These are phyloP conservation scores for Populus tremula DNA, from an alignment of 345 rosid species.

Conservation along the genomic window DNA sequence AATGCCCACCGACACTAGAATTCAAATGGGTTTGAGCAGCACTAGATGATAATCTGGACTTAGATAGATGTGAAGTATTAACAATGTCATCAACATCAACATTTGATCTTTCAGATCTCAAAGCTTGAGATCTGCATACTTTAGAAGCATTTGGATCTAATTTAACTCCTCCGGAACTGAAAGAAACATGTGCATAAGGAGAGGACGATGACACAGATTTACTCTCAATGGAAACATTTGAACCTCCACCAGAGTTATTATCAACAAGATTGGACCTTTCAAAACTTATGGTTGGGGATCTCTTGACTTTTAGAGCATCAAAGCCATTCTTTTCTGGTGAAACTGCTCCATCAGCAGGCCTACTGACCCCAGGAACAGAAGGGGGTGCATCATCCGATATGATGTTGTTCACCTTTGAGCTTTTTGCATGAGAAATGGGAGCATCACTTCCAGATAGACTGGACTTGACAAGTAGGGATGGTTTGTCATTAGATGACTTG, in stretches of 20 bases:
- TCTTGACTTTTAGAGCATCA: slow-evolving; percentile 16
- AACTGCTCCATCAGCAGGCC: slow-evolving; percentile 22
- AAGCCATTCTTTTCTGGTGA: slow-evolving; percentile 20
- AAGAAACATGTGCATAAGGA: neutral
- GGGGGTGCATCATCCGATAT: slow-evolving; percentile 32
- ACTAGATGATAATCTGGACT: slow-evolving; percentile 35
- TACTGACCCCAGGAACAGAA: slow-evolving; percentile 16
- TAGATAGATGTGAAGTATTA: slow-evolving; percentile 27
- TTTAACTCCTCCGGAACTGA: neutral
- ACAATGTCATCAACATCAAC: slow-evolving; percentile 21
- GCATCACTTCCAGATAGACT: slow-evolving; percentile 26
- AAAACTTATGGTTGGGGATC: slow-evolving; percentile 24
- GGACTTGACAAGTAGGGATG: slow-evolving; percentile 47
- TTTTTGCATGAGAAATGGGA: slow-evolving; percentile 18
- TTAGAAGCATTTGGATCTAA: neutral
- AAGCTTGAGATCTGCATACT: slow-evolving; percentile 8
- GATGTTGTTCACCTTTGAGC: slow-evolving; percentile 23
- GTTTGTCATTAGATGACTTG: slow-evolving; percentile 28
- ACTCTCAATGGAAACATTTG: neutral
- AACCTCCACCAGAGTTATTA: neutral
- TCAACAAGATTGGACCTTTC: slow-evolving; percentile 11
- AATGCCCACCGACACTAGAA: slow-evolving; percentile 26
- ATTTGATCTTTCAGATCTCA: slow-evolving; percentile 22
- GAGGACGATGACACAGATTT: neutral
- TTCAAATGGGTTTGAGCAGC: slow-evolving; percentile 28